Base-by-base conservation (phyloP, 2,329 filamentous ascomycete species). In the Aspergillus ochraceus region DNA sequence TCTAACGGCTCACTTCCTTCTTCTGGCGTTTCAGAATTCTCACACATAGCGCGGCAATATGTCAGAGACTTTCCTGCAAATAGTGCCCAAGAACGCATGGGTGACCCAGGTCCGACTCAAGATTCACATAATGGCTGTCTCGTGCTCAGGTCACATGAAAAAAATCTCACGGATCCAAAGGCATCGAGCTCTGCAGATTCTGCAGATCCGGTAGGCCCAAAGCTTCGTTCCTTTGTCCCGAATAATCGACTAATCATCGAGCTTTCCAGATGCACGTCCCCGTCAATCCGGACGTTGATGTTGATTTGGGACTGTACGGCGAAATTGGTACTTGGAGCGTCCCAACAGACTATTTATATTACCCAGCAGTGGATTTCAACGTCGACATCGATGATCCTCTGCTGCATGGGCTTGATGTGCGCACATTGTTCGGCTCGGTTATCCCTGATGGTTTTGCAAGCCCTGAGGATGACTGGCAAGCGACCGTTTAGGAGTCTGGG, bases 11-110 rank as follows among this genome's bases (percentile, higher is more conserved):
- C 69, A 3, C 62, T 81, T 0, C 77, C 75, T 0, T 70, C 70
- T 0, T 77, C 75, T 1, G 63, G 78, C 4, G 65, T 79, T 4
- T 68, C 74, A 2, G 74, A 79, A 46, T 79, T 80, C 58, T 70
- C 75, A 0, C 70, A 79, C 58, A 78, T 81, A 51, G 78, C 78
- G 0, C 68, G 77, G 2, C 74, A 80, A 46, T 80, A 78, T 36
- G 72, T 78, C 45, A 42, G 36, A 6, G 36, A 42, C 17, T 42
- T 42, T 19, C 17, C 36, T 17, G 17, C 36, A 42, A 42, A 42
- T 8, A 42, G 14, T 17, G 6, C 14, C 17, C 36, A 42, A n/a
- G 36, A 17, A 42, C 36, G 36, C 17, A n/a, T n/a, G 6, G 14
- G 17, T 42, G 12, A 42, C 14, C 36, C 5, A 42, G 36, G 6